Evolutionary conservation across 2,329 filamentous ascomycete species (phyloP), one percentile per base, ranked within the genome.

Genomic region (Hypoxylon sp.): DNA sequence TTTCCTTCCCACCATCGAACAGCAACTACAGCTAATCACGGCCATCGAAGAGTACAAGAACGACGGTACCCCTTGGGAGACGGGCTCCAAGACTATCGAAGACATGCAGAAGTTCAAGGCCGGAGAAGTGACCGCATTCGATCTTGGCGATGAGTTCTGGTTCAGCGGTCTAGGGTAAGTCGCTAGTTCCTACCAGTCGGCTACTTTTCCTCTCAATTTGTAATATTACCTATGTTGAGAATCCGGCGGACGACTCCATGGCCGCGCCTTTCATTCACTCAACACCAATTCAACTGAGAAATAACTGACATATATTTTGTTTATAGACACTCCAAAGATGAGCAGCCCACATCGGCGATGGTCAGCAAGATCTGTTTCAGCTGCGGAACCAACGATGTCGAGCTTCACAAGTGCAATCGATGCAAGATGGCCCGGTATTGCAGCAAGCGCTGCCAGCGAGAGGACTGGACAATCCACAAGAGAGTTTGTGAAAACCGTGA

Each of bases 131-230:
- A 22, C 42, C 9, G 38, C 63, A 14, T 58, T 52, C 12, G 67
- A 67, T 38, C 54, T 61, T 18, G 68, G 61, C 16, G 68, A 72
- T 24, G 65, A 69, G 46, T 69, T 72, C 32, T 70, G 60, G 57
- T 71, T 60, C 52, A 68, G 64, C 16, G 70, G 72, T 16, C 44
- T 73, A 38, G 70, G 72, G 71, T 73, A 56, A 63, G 69, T 69
- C 16, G 1, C 18, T 20, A 40, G 6, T 30, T 48, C 14, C 30
- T 14, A 14, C 20, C 16, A 4, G 36, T 40, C 16, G 16, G 3
- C 16, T 18, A 18, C 3, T 18, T 40, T 18, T 18, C 36, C 18
- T 8, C n/a, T 40, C 6, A 9, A 6, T 3, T 40, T 6, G 16
- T 2, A 18, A 18, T 40, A 11, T 8, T 3, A 6, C 1, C 1